A percentile compares a stretch with the other conserved stretches of the same genome.
phyloP scores from a whole-genome alignment of 306 rosid genomes.

The Fagus crenata region DNA sequence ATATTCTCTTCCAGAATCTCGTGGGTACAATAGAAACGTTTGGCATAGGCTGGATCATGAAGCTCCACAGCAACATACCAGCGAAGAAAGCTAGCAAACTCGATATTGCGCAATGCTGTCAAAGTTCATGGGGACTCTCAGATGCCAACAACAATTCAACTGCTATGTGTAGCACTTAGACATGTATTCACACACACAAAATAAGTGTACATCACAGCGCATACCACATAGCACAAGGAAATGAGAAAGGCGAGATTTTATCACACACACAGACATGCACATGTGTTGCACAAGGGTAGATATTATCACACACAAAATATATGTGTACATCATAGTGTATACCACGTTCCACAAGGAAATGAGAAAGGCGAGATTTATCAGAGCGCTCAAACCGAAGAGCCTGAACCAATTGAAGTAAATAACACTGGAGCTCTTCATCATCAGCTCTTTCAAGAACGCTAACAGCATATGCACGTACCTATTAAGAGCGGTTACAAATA shows the following conservation, averaged over 20 bases:
- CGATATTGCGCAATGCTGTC: slow-evolving; percentile 83
- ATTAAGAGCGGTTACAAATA: slow-evolving; percentile 26
- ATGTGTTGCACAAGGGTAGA: too few relatives aligned
- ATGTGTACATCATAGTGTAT: slow-evolving; percentile 26
- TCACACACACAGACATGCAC: too few relatives aligned
- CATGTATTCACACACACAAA: slow-evolving; percentile 22
- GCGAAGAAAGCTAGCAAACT: slow-evolving; percentile 98
- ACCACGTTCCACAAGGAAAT: slow-evolving; percentile 92
- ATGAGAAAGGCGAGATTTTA: too few relatives aligned
- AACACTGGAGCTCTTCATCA: slow-evolving; percentile 95
- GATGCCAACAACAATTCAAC: slow-evolving; percentile 28
- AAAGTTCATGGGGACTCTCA: slow-evolving; percentile 39
- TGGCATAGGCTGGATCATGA: slow-evolving; percentile 91
- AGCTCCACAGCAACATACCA: slow-evolving; percentile 98
- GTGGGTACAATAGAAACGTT: slow-evolving; percentile 83
- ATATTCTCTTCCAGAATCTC: slow-evolving; percentile 94
- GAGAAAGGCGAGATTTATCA: slow-evolving; percentile 90
- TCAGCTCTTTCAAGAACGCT: slow-evolving; percentile 99
- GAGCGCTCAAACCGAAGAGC: slow-evolving; percentile 98
- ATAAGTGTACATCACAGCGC: too few relatives aligned
- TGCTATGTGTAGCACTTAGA: slow-evolving; percentile 34
- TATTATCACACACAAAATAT: neutral
- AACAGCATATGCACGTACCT: slow-evolving; percentile 99
- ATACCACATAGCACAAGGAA: too few relatives aligned
- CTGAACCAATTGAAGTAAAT: slow-evolving; percentile 96